A percentile compares a stretch with the other conserved stretches of the same genome.
These are phyloP conservation scores for Buddleja alternifolia DNA, from an alignment of 257 asterid genomes.

Conservation along the genomic window DNA sequence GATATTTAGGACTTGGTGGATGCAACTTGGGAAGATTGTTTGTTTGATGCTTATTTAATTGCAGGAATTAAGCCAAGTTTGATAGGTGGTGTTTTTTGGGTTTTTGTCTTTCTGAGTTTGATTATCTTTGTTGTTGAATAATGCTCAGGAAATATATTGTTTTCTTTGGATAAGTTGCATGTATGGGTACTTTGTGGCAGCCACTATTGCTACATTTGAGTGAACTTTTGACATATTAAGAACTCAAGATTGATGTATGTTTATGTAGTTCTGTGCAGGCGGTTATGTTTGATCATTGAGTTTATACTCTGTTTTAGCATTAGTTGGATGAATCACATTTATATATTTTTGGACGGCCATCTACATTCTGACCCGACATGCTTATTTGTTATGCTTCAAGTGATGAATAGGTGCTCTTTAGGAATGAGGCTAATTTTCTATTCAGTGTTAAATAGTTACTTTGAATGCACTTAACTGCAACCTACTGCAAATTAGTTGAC, in stretches of 20 bases:
- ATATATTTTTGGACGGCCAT: background rate
- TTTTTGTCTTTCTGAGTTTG: slow-evolving; percentile 37
- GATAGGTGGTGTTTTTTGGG: slow-evolving; percentile 42
- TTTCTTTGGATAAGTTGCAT: slow-evolving; percentile 27
- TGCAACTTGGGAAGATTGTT: too few species aligned
- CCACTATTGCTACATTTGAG: slow-evolving; percentile 21
- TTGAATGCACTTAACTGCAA: background rate
- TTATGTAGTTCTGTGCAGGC: background rate
- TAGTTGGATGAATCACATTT: slow-evolving; percentile 7
- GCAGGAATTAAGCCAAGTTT: too few species aligned
- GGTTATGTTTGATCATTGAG: background rate
- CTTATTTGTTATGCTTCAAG: background rate
- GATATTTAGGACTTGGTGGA: too few species aligned
- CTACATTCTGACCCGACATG: background rate
- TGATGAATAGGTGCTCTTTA: background rate
- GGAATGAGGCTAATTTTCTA: background rate
- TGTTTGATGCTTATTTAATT: too few species aligned
- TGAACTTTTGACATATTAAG: slow-evolving; percentile 16
- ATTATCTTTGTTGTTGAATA: slow-evolving; percentile 34
- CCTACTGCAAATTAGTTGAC: slow-evolving; percentile 8
- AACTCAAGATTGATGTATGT: background rate
- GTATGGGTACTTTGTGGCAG: background rate
- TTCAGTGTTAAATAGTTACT: background rate
- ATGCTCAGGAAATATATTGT: slow-evolving; percentile 31
- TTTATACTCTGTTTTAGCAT: slow-evolving; percentile 5